These are phyloP conservation scores for Phytophthora tubulina DNA, from an alignment of 352 stramenopile genomes.

Conservation along the genomic window DNA sequence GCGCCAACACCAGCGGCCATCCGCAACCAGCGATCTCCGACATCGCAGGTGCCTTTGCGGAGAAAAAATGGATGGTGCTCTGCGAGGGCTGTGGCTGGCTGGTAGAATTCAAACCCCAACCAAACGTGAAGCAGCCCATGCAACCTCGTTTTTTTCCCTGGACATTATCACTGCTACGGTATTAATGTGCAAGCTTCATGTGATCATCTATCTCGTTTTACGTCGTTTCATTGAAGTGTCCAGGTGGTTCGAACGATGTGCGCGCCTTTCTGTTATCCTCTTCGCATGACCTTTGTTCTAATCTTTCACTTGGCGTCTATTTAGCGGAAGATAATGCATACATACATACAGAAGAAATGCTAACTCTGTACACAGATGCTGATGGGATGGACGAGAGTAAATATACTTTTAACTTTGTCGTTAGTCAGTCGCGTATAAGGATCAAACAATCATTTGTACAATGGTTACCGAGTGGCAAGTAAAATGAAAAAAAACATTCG, in stretches of 20 bases:
- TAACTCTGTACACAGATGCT: conserved; percentile 12
- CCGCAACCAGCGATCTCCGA: no score
- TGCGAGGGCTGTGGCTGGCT: neutral
- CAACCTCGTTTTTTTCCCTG: neutral
- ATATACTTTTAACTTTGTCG: neutral
- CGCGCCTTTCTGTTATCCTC: neutral
- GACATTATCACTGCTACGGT: neutral
- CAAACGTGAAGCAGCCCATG: neutral
- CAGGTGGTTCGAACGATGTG: neutral
- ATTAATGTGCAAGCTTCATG: neutral
- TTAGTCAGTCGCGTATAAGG: neutral
- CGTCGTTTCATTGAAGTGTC: neutral
- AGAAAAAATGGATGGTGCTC: neutral
- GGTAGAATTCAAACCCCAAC: neutral
- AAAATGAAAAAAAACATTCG: neutral
- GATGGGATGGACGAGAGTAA: conserved; percentile 7
- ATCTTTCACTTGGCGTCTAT: conserved; percentile 2
- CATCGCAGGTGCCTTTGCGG: no score
- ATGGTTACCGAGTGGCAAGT: neutral
- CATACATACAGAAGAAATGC: conserved; percentile 13
- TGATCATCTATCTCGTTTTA: neutral
- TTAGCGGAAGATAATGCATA: conserved; percentile 14
- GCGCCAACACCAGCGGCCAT: no score
- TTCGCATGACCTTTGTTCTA: neutral
- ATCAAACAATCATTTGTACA: neutral